Percentiles rank a stretch among this genome's conserved stretches.
phyloP scores from a whole-genome alignment of 139 green algal genomes.

The Coelastrella sp. region DNA sequence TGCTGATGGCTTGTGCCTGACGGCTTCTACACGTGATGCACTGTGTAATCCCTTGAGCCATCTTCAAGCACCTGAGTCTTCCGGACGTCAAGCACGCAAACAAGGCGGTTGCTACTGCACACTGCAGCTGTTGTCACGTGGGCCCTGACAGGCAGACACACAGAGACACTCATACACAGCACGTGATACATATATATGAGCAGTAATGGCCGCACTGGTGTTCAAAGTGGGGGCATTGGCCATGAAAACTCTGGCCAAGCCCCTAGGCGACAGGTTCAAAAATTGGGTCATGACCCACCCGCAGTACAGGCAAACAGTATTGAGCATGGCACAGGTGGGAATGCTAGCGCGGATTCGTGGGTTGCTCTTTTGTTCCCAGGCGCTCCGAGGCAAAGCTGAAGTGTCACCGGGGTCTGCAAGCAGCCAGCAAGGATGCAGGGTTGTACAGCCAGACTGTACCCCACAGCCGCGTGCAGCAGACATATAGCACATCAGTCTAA shows the following conservation, averaged over 20 bases:
- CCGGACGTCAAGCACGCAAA: no score
- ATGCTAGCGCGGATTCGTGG: neutral
- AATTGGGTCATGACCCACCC: conserved; percentile 77
- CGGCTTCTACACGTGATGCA: no score
- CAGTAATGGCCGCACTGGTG: conserved; percentile 59
- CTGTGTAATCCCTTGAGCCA: no score
- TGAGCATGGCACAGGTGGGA: conserved; percentile 60
- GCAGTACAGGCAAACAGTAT: conserved; percentile 53
- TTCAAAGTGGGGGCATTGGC: conserved; percentile 63
- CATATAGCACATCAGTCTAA: no score
- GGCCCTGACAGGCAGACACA: neutral
- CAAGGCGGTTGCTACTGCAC: no score
- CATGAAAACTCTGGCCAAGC: conserved; percentile 70
- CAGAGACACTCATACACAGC: neutral
- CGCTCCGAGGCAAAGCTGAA: no score
- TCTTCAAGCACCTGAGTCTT: no score
- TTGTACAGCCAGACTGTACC: no score
- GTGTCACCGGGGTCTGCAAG: neutral
- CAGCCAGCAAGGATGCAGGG: neutral
- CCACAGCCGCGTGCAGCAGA: no score
- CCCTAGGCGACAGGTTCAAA: conserved; percentile 76
- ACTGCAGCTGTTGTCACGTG: neutral
- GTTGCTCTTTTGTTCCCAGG: no score
- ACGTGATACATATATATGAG: neutral
- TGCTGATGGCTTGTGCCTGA: no score